Percentiles rank a stretch among this genome's conserved stretches.
These are phyloP conservation scores for Lasiodiplodia gonubiensis DNA, from an alignment of 2,329 filamentous ascomycete species.

Conservation along the genomic window DNA sequence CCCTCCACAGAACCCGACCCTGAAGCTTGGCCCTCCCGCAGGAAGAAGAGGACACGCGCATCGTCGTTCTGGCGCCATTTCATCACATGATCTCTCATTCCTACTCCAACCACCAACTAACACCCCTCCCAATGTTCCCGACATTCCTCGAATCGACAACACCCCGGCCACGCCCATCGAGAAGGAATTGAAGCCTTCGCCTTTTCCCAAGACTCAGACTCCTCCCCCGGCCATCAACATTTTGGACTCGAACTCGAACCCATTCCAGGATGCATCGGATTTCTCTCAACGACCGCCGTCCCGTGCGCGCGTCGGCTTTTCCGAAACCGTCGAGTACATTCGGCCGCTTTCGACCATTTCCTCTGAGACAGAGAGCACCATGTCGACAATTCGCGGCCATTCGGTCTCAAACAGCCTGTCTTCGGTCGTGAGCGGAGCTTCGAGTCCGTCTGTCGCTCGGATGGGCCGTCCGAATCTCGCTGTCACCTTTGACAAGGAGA, in stretches of 20 bases:
- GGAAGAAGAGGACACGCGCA: slow-evolving; percentile 76
- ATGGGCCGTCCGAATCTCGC: slow-evolving; percentile 47
- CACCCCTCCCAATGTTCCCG: slow-evolving; percentile 54
- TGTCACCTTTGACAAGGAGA: slow-evolving; percentile 50
- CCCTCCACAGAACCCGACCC: slow-evolving; percentile 59
- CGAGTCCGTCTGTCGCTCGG: slow-evolving; percentile 53
- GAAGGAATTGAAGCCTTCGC: slow-evolving; percentile 18
- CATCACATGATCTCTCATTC: slow-evolving; percentile 77
- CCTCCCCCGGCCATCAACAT: slow-evolving; percentile 43
- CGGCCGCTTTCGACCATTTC: slow-evolving; percentile 83
- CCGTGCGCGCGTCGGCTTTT: slow-evolving; percentile 78
- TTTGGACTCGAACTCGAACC: slow-evolving; percentile 35
- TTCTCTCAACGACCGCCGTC: slow-evolving; percentile 49
- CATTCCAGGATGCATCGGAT: slow-evolving; percentile 40
- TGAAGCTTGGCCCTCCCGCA: slow-evolving; percentile 55
- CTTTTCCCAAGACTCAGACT: slow-evolving; percentile 13
- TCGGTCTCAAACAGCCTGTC: slow-evolving; percentile 80
- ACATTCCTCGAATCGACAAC: slow-evolving; percentile 25
- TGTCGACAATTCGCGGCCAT: slow-evolving; percentile 71
- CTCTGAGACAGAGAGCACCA: slow-evolving; percentile 80
- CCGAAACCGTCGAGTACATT: slow-evolving; percentile 82
- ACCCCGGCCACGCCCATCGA: slow-evolving; percentile 24
- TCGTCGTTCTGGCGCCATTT: slow-evolving; percentile 80
- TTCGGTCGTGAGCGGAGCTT: slow-evolving; percentile 70
- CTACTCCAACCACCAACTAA: slow-evolving; percentile 66